A percentile compares a stretch with the other conserved stretches of the same genome.
Evolutionary conservation across 208 protist species (phyloP).

Genomic region (Phytomonas francai): DNA sequence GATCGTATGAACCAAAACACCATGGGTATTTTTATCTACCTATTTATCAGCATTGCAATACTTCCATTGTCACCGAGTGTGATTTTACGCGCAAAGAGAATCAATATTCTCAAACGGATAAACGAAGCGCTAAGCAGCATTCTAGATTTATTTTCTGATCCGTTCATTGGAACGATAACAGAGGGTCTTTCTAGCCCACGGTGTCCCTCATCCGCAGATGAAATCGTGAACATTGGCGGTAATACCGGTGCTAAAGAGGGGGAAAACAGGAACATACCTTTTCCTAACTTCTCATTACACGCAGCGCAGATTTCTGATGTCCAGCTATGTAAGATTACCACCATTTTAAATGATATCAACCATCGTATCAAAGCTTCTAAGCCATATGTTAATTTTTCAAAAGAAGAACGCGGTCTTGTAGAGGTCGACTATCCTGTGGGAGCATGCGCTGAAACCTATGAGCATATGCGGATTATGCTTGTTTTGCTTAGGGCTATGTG

Average conservation of each 20-base stretch:
- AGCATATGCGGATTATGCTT: constrained; percentile 72
- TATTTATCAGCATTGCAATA: constrained; percentile 61
- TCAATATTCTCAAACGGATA: constrained; percentile 63
- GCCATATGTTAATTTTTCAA: constrained; percentile 68
- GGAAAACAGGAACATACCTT: not conserved
- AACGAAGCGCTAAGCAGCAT: constrained; percentile 39
- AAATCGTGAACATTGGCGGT: constrained; percentile 8
- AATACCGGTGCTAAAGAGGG: not conserved
- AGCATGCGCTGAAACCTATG: constrained; percentile 52
- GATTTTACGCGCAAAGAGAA: constrained; percentile 72
- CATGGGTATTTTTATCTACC: constrained; percentile 87
- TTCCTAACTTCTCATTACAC: constrained; percentile 3
- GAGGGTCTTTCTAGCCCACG: not conserved
- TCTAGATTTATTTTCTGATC: constrained; percentile 49
- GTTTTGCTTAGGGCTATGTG: constrained; percentile 74
- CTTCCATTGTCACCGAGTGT: constrained; percentile 64
- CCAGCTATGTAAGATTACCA: constrained; percentile 42
- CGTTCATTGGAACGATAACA: constrained; percentile 11
- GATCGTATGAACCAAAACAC: constrained; percentile 87
- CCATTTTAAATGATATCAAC: constrained; percentile 36
- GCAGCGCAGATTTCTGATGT: constrained; percentile 14
- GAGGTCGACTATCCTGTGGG: constrained; percentile 66
- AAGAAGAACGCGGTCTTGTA: constrained; percentile 63
- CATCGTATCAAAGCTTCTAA: constrained; percentile 55
- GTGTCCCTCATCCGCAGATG: not conserved